phyloP scores from a whole-genome alignment of 106 monocot species.

The Hemerocallis citrina region DNA sequence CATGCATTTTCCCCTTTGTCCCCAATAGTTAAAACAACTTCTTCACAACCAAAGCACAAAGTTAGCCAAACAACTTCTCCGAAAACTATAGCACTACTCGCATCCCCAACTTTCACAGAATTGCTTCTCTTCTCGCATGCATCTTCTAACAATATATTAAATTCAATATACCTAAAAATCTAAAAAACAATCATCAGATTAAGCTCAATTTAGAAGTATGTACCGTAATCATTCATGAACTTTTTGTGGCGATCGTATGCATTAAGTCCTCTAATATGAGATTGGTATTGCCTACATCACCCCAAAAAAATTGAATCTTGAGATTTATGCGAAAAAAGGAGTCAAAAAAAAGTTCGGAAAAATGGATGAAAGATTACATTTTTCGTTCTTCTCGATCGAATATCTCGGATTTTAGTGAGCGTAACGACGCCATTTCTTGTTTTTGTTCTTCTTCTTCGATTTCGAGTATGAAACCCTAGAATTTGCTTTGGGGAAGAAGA shows the following conservation, averaged over 20 bases:
- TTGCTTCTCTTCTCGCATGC: no score
- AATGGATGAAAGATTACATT: constrained; percentile 16
- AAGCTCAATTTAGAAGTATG: neutral
- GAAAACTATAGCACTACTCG: no score
- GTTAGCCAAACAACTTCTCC: no score
- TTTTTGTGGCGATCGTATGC: constrained; percentile 73
- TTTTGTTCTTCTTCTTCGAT: neutral
- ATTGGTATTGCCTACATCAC: constrained; percentile 60
- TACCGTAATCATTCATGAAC: constrained; percentile 71
- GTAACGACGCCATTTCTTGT: constrained; percentile 41
- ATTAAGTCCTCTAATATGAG: constrained; percentile 63
- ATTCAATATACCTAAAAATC: neutral
- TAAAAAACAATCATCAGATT: neutral
- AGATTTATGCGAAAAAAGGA: neutral
- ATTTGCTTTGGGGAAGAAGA: neutral
- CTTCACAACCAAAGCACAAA: no score
- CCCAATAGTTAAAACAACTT: no score
- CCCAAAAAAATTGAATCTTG: neutral
- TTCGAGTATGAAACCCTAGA: constrained; percentile 6
- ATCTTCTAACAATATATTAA: no score
- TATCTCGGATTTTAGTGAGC: constrained; percentile 46
- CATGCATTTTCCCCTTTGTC: constrained; percentile 20
- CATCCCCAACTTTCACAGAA: no score
- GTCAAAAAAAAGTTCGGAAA: neutral
- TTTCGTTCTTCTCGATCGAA: constrained; percentile 51